Evolutionary conservation across 108 stramenopile species (phyloP), one percentile per base, ranked within the genome.

Genomic region (Cyclotella choctawhatcheeana): DNA sequence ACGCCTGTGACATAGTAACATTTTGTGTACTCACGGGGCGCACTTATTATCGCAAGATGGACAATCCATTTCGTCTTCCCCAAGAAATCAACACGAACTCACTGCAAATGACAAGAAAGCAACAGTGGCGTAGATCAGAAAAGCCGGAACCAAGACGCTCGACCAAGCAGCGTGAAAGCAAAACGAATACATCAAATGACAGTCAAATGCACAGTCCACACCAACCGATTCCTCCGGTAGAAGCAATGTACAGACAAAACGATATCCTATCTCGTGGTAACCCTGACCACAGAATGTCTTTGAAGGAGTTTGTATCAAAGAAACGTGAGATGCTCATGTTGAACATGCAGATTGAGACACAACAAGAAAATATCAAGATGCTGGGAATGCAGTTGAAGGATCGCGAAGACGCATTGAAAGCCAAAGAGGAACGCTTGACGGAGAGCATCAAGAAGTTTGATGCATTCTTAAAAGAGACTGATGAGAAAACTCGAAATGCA

Each of bases 311-410:
- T 29, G 33, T 58, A 25, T 29, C 37, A 20, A 58, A 58, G 43
- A 44, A 54, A 58, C 53, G 72, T 10, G 63, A 73, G 44, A 73
- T 73, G 40, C 64, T 73, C 5, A 25, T 73, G 44, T 44, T 73
- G 18, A 64, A 64, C 47, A 51, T 73, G 29, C 29, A 53, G 26
- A 64, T 73, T 5, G 35, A 64, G 0, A 47, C 72, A 21, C 55
- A 64, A 27, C 44, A 73, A 31, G 64, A 73, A 44, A 31, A 64
- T n/a, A 58, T 64, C 7, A 43, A 73, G 14, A 64, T 64, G 20
- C 44, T 73, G 0, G 44, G 58, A 17, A 20, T 16, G 30, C 37
- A 53, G 17, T 13, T 44, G 22, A 37, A 55, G 26, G 45, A 63
- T 6, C 61, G 44, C 20, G 53, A 63, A 44, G n/a, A 29, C 30